Conservation (phyloP, 2,329 filamentous ascomycete genomes). For the Pseudohalonectria lignicola region DNA sequence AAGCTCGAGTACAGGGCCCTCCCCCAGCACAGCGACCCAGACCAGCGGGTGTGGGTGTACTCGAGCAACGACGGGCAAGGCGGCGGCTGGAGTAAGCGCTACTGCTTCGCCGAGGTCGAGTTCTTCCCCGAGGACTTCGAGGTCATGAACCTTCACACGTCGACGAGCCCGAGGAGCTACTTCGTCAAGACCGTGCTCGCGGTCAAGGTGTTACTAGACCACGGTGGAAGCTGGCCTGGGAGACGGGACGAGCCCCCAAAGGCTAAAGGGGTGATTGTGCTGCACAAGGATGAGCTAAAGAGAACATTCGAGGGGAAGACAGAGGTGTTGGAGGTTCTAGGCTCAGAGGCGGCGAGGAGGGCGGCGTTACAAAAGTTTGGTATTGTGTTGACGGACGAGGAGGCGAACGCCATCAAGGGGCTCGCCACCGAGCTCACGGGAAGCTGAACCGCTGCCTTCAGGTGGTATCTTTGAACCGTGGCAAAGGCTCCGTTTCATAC, state of each 20-base stretch:
- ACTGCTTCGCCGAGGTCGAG: constrained; percentile 40
- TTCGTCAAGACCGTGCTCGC: constrained; percentile 26
- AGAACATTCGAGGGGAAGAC: constrained; percentile 22
- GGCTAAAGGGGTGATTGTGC: constrained; percentile 25
- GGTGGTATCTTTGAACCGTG: too few species aligned
- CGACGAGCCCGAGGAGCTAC: constrained; percentile 21
- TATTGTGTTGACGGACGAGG: constrained; percentile 31
- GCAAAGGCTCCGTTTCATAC: too few species aligned
- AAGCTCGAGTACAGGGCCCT: not conserved
- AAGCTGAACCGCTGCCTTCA: too few species aligned
- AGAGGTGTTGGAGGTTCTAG: constrained; percentile 28
- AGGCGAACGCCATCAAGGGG: constrained; percentile 36
- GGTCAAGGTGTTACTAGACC: constrained; percentile 16
- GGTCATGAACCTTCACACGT: constrained; percentile 30
- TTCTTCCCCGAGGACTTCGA: constrained; percentile 33
- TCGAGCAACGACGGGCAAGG: constrained; percentile 15
- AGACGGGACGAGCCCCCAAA: not conserved
- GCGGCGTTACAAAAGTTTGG: constrained; percentile 37
- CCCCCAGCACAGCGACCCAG: constrained; percentile 15
- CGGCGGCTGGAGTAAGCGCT: constrained; percentile 31
- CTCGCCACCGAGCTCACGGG: constrained; percentile 15
- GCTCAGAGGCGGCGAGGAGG: constrained; percentile 36
- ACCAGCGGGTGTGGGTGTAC: constrained; percentile 27
- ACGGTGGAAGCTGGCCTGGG: not conserved
- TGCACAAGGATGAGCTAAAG: constrained; percentile 34